phyloP scores from a whole-genome alignment of 1,284 basidiomycete species.

The Cutaneotrichosporon spelunceum region DNA sequence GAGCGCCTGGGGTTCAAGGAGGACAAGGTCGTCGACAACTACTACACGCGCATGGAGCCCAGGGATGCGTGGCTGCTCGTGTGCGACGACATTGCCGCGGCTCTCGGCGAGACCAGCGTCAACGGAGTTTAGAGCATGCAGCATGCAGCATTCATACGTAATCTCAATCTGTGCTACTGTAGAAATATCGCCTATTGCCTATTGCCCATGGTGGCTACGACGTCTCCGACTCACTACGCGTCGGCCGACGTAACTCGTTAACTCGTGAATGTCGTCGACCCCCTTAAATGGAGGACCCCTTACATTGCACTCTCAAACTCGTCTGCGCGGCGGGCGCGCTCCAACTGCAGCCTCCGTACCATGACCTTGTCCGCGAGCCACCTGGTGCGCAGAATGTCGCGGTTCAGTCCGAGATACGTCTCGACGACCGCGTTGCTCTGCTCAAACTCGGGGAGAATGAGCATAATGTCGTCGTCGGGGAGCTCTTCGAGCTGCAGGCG shows the following conservation, averaged over 20 bases:
- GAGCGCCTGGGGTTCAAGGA: constrained; percentile 48
- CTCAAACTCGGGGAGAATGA: constrained; percentile 42
- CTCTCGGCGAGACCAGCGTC: constrained; percentile 33
- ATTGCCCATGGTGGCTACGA: not conserved
- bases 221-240: not conserved
- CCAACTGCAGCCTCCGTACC: not conserved
- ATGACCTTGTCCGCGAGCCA: constrained; percentile 7
- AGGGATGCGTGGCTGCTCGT: constrained; percentile 43
- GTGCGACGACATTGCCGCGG: constrained; percentile 43
- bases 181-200: not conserved
- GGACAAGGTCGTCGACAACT: constrained; percentile 39
- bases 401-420: constrained; percentile 37
- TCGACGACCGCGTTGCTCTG: constrained; percentile 36
- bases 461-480: constrained; percentile 38
- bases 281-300: too few species aligned
- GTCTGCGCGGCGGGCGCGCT: not conserved
- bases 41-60: constrained; percentile 49
- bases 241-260: not conserved
- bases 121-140: constrained; percentile 18
- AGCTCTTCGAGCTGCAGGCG: constrained; percentile 36
- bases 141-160: not conserved
- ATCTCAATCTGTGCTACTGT: not conserved
- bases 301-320: not conserved
- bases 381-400: not conserved
- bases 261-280: not conserved